Percentiles rank a stretch among this genome's conserved stretches.
phyloP scores from a whole-genome alignment of 192 early-diverging fungal species.

The Cetraspora pellucida region DNA sequence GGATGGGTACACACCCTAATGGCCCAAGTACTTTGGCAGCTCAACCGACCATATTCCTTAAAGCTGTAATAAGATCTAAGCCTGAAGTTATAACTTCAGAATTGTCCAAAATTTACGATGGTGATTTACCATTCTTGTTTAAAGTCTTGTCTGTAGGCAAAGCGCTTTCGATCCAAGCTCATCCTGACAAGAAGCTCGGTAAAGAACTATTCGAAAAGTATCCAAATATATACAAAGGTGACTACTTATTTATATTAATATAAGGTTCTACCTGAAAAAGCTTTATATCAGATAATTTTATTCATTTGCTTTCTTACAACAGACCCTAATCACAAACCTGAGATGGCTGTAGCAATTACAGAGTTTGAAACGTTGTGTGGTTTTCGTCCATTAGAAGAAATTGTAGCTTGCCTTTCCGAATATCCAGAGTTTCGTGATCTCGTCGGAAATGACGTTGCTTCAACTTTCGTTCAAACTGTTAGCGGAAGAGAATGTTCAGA shows the following conservation, averaged over 20 bases:
- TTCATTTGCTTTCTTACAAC: background rate
- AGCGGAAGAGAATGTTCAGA: background rate
- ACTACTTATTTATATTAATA: background rate
- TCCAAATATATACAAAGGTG: conserved; percentile 85
- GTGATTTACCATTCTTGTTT: conserved; percentile 95
- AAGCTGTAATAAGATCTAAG: conserved; percentile 60
- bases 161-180: conserved; percentile 97
- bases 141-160: conserved; percentile 89
- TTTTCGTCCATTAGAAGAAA: conserved; percentile 84
- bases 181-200: conserved; percentile 93
- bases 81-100: conserved; percentile 54
- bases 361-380: conserved; percentile 94
- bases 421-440: conserved; percentile 83
- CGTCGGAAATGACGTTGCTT: conserved; percentile 57
- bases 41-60: conserved; percentile 53
- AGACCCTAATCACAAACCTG: conserved; percentile 91
- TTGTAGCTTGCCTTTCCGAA: conserved; percentile 58
- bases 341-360: conserved; percentile 96
- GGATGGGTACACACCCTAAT: conserved; percentile 99
- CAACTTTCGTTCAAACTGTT: conserved; percentile 50
- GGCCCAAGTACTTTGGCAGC: conserved; percentile 68
- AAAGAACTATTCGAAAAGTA: conserved; percentile 64
- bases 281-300: too few relatives aligned
- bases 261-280: background rate
- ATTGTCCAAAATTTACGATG: conserved; percentile 64